Base-by-base conservation (phyloP, 108 stramenopile species). In the Nitzschia sp. region DNA sequence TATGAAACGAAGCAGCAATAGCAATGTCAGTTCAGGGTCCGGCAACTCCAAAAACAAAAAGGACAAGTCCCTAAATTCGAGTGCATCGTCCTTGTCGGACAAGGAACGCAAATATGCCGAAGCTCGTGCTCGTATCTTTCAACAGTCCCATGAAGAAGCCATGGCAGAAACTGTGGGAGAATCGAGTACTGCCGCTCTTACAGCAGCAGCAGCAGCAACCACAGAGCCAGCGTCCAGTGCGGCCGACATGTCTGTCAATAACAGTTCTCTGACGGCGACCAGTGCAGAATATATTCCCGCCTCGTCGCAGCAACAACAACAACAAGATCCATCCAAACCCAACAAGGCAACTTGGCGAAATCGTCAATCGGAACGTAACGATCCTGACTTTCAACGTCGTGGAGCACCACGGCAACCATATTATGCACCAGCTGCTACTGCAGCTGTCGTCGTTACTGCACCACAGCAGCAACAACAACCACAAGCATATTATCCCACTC, bases 31-130 rank as follows among this genome's bases (percentile, higher is more conserved):
- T 46, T 24, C 64, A 2, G 28, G 55, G n/a, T 68, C 67, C 27
- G 53, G 46, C 27, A 38, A 33, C 27, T 68, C 66, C 53, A 72
- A 72, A 25, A 8, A 33, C 27, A 38, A 29, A 31, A 38, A 28
- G 49, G 42, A 36, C 29, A 58, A 42, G 23, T 3, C 15, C 18
- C 19, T 5, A 19, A 62, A 47, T 46, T 59, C 61, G 8, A 65
- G 72, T 38, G 54, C 71, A 23, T 81, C 82, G 56, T 83, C 76
- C 17, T 62, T 94, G 25, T 71, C 66, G n/a, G 96, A 92, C 36
- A 89, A 88, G 74, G 95, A 96, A 82, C 87, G 82, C 77, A 86
- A 87, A 31, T 97, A 97, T 66, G 95, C 91, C 19, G 95, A 94
- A 78, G 94, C 93, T 8, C 60, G 96, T 45, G 96, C 96, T 15